Base-by-base conservation (phyloP, 2,329 filamentous ascomycete genomes). In the Raffaelea deltoideospora region DNA sequence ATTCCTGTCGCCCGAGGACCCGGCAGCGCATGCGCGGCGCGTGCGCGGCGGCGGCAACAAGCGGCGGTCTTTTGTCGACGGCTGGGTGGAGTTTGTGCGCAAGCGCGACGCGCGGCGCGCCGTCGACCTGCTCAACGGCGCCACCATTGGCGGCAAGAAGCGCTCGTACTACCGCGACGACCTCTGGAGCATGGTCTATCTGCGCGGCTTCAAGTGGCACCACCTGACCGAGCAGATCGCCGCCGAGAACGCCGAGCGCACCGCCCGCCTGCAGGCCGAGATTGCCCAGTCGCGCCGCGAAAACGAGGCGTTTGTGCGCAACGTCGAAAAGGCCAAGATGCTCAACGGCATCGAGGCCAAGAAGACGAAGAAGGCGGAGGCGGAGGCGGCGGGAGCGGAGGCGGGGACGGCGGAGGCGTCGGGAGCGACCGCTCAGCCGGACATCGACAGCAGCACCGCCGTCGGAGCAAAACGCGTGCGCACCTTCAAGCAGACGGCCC, bases 141-240 rank as follows among this genome's bases (percentile, higher is more conserved):
- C 71, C 43, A 82, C 70, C 11, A 81, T 90, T 41, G 83, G 83
- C 35, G 84, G 84, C 20, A 87, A 87, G 60, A 92, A 92, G 60
- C 71, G 82, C 11, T 72, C 70, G 34, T 85, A 81, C 53, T 92
- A 88, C 60, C 74, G 81, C 48, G 84, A 92, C 53, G 84, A 92
- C 53, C 69, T 92, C 31, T 92, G 84, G 84, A 87, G 80, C 48
- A 61, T 90, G 43, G 69, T 81, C 42, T 92, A 92, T 51, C 60
- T 92, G 43, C 79, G 73, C 44, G 82, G 81, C 2, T 88, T 90
- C 61, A 90, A 88, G 57, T 92, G 84, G 84, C 63, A 69, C 35
- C 45, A 76, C 48, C 56, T 77, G 43, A 85, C 79, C 39, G 79
- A 83, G 54, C 79, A 87, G 58, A 86, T 88, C 46, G 69, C 79